Conservation (phyloP, 441 rosid genomes). For the Gossypium davidsonii region DNA sequence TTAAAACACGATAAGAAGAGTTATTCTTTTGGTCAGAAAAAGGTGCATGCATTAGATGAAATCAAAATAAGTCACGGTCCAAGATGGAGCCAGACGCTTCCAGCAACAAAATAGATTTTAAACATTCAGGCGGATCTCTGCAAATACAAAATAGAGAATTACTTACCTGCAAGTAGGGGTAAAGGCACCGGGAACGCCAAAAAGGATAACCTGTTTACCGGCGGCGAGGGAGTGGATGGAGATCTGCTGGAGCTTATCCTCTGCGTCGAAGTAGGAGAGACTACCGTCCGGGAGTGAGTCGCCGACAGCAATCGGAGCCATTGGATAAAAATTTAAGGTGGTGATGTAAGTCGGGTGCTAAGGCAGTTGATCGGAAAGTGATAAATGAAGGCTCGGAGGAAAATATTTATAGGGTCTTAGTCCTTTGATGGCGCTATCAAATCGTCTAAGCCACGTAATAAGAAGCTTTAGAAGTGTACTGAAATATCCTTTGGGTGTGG, state of each 20-base stretch:
- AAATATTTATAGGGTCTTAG: neutral
- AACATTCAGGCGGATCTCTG: no score
- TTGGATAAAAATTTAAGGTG: conserved; percentile 10
- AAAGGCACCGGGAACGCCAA: conserved; percentile 96
- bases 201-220: conserved; percentile 67
- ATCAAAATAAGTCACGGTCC: no score
- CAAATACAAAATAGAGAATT: neutral
- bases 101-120: no score
- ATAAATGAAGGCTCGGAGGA: neutral
- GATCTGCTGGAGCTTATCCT: conserved; percentile 66
- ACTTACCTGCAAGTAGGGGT: conserved; percentile 91
- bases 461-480: neutral
- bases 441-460: neutral
- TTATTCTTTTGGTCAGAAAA: no score
- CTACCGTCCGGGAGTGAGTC: conserved; percentile 72
- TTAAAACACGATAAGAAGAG: neutral
- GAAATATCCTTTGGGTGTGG: neutral
- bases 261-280: conserved; percentile 68
- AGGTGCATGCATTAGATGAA: no score
- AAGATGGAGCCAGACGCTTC: no score
- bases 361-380: neutral
- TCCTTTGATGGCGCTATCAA: neutral
- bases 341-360: neutral
- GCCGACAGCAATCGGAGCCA: conserved; percentile 84
- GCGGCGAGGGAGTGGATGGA: conserved; percentile 75